Base-by-base conservation (phyloP, 164 flowering plant genomes). In the Vitis cinerea region DNA sequence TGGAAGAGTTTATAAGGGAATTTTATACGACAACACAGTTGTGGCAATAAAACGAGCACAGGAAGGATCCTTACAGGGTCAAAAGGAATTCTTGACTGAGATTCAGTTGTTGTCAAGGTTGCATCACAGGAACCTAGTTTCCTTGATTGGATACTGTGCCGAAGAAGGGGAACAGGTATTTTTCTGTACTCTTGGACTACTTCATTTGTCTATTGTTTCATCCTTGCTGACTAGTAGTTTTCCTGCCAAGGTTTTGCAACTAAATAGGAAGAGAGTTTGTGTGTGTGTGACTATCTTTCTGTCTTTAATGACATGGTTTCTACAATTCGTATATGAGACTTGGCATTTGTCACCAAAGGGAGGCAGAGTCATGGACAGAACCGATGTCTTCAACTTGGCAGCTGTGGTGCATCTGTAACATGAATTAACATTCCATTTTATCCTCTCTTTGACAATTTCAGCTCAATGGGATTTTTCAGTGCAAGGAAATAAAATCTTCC, bases 91-190 rank as follows among this genome's bases (percentile, higher is more conserved):
- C 69, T 74, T 80, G 47, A 90, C 92, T 31, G 97, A 92, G 72
- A 90, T 92, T 27, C 86, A 92, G 70, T 30, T 92, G 37, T 71
- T 92, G 59, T 90, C 93, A 27, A 81, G 94, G 73, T 66, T 92
- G 48, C 97, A 92, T 79, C 97, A 92, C 64, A 79, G 93, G 9
- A 87, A 92, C 68, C 75, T 92, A 29, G 97, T 92, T 59, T 81
- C 92, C 37, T 67, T 90, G 68, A 37, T 88, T 50, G 95, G 97
- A 29, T 92, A 84, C 66, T 90, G 95, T 68, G 86, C 80, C 64
- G 97, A 87, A 75, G 79, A 83, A 77, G 90, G 73, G 27, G 95
- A 92, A 72, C 97, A 90, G 92, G 95, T 92, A 83, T 17, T n/a
- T 50, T 54, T 9, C 51, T 52, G 37, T 8, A 44, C 14, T 13